Evolutionary conservation across 768 basidiomycete species (phyloP).

Genomic region (Calocybe indica): DNA sequence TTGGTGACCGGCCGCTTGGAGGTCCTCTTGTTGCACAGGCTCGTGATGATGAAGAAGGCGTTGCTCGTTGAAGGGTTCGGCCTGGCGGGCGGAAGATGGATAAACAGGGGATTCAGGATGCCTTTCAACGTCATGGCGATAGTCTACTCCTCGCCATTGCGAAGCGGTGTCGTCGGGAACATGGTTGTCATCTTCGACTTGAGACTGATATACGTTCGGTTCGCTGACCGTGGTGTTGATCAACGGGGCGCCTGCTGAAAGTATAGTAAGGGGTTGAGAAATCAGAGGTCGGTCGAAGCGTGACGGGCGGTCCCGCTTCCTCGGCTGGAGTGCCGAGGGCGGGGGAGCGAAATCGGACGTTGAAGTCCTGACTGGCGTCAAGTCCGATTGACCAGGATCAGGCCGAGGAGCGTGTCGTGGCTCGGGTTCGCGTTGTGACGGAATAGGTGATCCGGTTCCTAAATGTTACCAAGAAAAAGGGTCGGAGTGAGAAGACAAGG

Average conservation of each 20-base stretch:
- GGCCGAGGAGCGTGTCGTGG: conserved; percentile 2
- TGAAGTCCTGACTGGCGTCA: not conserved
- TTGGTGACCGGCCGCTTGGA: no score
- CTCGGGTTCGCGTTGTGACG: conserved; percentile 23
- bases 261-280: not conserved
- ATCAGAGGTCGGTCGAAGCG: conserved; percentile 19
- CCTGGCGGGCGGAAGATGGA: no score
- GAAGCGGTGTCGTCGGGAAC: conserved; percentile 15
- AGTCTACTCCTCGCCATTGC: conserved; percentile 5
- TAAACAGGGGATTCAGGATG: conserved; percentile 1
- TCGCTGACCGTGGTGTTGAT: conserved; percentile 2
- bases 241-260: not conserved
- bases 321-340: conserved; percentile 6
- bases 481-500: conserved; percentile 22
- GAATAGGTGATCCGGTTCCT: conserved; percentile 43
- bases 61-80: no score
- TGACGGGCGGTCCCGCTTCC: conserved; percentile 13
- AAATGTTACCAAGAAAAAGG: conserved; percentile 30
- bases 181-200: conserved; percentile 16
- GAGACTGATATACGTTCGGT: not conserved
- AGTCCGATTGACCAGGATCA: conserved; percentile 2
- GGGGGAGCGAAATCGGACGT: conserved; percentile 1
- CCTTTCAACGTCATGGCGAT: conserved; percentile 1
- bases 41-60: no score
- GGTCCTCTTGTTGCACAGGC: no score